These are phyloP conservation scores for Hirschfeldia incana DNA, from an alignment of 345 rosid genomes.

Conservation along the genomic window DNA sequence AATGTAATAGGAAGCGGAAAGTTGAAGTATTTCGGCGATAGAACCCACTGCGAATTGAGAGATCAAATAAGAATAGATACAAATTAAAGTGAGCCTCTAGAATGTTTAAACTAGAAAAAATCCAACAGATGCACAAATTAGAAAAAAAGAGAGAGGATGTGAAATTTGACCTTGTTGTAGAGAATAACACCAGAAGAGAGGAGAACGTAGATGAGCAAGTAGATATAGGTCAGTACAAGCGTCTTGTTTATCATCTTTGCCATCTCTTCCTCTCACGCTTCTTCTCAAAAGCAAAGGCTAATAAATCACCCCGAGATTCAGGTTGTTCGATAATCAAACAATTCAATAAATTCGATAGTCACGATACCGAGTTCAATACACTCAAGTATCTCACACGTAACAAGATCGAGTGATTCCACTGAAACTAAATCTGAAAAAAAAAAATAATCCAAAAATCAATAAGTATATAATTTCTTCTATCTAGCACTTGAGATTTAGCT, in stretches of 20 bases:
- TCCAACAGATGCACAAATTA: background rate
- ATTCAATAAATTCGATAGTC: slow-evolving; percentile 15
- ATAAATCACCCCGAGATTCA: slow-evolving; percentile 6
- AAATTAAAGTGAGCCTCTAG: background rate
- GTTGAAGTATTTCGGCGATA: slow-evolving; percentile 86
- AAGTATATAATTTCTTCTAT: background rate
- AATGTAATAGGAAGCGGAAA: slow-evolving; percentile 89
- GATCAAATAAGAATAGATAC: background rate
- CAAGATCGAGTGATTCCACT: slow-evolving; percentile 30
- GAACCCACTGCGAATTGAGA: slow-evolving; percentile 78
- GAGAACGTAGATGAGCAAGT: slow-evolving; percentile 75
- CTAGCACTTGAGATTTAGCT: slow-evolving; percentile 15
- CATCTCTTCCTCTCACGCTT: background rate
- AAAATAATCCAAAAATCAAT: background rate
- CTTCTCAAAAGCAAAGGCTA: background rate
- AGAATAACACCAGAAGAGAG: slow-evolving; percentile 92
- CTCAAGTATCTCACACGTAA: slow-evolving; percentile 25
- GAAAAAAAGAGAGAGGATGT: background rate
- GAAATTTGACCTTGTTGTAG: slow-evolving; percentile 74
- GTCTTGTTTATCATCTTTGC: slow-evolving; percentile 69
- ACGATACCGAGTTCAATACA: slow-evolving; percentile 18
- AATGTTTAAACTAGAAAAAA: background rate
- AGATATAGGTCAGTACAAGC: slow-evolving; percentile 75
- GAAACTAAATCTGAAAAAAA: slow-evolving; percentile 26
- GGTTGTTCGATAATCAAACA: background rate